Percentiles rank a stretch among this genome's conserved stretches.
Conservation (phyloP, 768 basidiomycete genomes). For the Glaciozyma antarctica region DNA sequence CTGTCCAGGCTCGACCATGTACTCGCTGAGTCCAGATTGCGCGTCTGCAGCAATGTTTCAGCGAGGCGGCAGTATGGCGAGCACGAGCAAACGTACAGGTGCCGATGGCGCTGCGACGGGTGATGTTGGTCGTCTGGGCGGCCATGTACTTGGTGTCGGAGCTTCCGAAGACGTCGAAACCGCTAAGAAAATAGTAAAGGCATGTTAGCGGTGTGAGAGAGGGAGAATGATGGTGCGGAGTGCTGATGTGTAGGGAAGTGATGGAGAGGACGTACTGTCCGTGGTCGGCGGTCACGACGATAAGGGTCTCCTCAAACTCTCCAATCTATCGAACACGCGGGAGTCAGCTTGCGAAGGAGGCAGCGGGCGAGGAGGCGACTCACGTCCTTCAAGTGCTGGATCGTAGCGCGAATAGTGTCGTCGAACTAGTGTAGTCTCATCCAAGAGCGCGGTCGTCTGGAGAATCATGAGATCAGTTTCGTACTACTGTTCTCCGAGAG, state of each 20-base stretch:
- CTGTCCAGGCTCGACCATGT: slow-evolving; percentile 35
- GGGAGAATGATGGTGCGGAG: too few species aligned
- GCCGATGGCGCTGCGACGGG: slow-evolving; percentile 40
- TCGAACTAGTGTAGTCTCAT: slow-evolving; percentile 43
- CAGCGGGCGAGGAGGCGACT: neutral
- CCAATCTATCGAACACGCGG: slow-evolving; percentile 23
- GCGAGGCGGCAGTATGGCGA: neutral
- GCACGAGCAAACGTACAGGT: slow-evolving; percentile 21
- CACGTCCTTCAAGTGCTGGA: slow-evolving; percentile 38
- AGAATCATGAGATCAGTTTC: neutral
- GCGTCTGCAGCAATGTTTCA: neutral
- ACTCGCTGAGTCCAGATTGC: slow-evolving; percentile 39
- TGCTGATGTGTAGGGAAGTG: neutral
- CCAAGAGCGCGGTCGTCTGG: slow-evolving; percentile 35
- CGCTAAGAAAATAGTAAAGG: neutral
- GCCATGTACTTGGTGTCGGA: slow-evolving; percentile 38
- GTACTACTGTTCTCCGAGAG: neutral
- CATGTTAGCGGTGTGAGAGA: too few species aligned
- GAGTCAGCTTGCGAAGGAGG: neutral
- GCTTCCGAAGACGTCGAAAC: slow-evolving; percentile 40
- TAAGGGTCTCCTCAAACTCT: slow-evolving; percentile 40
- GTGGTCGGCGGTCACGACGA: slow-evolving; percentile 41
- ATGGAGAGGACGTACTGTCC: slow-evolving; percentile 21
- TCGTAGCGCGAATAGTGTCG: slow-evolving; percentile 38
- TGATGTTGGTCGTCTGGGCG: slow-evolving; percentile 34